phyloP scores from a whole-genome alignment of 163 green algal genomes.

The Scenedesmus sp. region DNA sequence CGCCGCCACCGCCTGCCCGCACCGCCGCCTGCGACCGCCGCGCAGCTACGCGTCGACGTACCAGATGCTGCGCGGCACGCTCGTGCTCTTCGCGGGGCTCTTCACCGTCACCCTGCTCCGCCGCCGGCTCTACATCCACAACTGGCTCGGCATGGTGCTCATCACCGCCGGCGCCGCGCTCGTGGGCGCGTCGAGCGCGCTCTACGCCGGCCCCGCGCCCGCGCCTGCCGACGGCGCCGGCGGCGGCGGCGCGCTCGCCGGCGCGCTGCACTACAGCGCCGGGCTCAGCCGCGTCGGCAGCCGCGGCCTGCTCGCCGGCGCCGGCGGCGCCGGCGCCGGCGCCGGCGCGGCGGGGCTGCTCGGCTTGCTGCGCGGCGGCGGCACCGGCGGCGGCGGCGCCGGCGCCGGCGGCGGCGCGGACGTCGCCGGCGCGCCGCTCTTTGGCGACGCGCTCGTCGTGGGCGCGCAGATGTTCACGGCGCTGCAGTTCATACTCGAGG shows the following conservation, averaged over 20 bases:
- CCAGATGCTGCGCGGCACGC: constrained; percentile 91
- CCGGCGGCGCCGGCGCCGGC: neutral
- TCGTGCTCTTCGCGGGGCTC: constrained; percentile 83
- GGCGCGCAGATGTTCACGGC: constrained; percentile 73
- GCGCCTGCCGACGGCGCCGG: neutral
- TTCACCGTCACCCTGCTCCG: constrained; percentile 85
- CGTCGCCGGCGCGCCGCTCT: constrained; percentile 60
- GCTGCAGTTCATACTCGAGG: constrained; percentile 87
- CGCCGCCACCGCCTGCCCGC: no score
- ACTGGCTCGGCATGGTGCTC: constrained; percentile 88
- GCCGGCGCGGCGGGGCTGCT: neutral
- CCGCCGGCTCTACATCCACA: constrained; percentile 77
- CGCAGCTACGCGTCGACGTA: constrained; percentile 78
- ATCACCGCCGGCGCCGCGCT: constrained; percentile 82
- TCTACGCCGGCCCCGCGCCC: constrained; percentile 48
- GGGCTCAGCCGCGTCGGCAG: neutral
- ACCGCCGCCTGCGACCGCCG: no score
- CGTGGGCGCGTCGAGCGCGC: constrained; percentile 78
- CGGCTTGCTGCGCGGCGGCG: neutral
- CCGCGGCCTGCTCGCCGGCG: neutral
- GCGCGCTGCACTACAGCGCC: neutral
- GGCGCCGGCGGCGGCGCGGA: constrained; percentile 70
- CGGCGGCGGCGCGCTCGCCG: neutral
- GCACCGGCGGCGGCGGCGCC: constrained; percentile 31
- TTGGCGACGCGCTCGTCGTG: constrained; percentile 85